Base-by-base conservation (phyloP, 2,329 filamentous ascomycete genomes). In the Sclerotiophoma versabilis region DNA sequence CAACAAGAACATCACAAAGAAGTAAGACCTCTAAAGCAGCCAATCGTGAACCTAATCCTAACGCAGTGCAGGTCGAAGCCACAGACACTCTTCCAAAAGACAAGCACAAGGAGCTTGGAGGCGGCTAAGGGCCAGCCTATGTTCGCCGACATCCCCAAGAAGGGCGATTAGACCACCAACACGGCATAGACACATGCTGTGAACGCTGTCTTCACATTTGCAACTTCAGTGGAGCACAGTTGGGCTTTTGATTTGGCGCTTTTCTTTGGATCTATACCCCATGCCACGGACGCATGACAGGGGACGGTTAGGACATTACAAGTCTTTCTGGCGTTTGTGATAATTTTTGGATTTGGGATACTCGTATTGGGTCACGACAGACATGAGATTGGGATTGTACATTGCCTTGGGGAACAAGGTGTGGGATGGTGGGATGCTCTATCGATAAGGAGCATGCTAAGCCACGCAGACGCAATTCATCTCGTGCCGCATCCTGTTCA, bases 1-100 rank as follows among this genome's bases (percentile, higher is more conserved):
- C 77, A 90, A 85, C 78, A 92, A 92, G 80, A 88, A 91, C 69
- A 87, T 87, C 59, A 84, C 83, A 78, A 93, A 92, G 88, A 91
- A 81, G 72, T 77, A 64, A 52, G 72, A 15, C 25, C 2, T 34
- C 15, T 25, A 32, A 12, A 1, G 1, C 3, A 9, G 6, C 12
- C n/a, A 5, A 22, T 14, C 20, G 20, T 10, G 14, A 12, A 7
- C 4, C 3, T 7, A 14, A 11, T 22, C 22, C 68, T 71, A 60
- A 70, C 34, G 4, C 1, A 3, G 15, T n/a, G 23, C 49, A 75
- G 73, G 45, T 66, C 71, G 20, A 76, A 75, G 70, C 73, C 74
- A 23, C 70, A 75, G 62, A 74, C 75, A 26, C 69, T 77, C 48
- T 77, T 77, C 64, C 75, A 74, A 66, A 75, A 72, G 66, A 73